These are phyloP conservation scores for Strombidium stylifer DNA, from an alignment of 73 alveolate species.

Conservation along the genomic window DNA sequence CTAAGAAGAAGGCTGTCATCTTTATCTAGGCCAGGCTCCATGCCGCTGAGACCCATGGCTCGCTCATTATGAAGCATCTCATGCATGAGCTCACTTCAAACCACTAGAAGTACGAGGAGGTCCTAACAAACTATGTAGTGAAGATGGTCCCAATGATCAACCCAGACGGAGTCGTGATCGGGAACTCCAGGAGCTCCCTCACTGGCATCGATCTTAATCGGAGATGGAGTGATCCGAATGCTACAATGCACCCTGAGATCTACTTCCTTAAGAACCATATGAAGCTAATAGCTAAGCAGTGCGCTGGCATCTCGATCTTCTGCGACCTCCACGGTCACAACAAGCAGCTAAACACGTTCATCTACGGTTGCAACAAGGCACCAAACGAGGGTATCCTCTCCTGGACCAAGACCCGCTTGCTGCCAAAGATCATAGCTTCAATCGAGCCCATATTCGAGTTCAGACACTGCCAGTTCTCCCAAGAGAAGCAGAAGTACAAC, in stretches of 20 bases:
- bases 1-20: conserved; percentile 46
- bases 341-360: conserved; percentile 61
- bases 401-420: conserved; percentile 46
- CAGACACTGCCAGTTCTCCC: conserved; percentile 37
- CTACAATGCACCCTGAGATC: conserved; percentile 79
- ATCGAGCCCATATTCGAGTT: conserved; percentile 14
- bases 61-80: conserved; percentile 62
- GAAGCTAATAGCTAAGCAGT: conserved; percentile 47
- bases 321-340: conserved; percentile 84
- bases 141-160: conserved; percentile 72
- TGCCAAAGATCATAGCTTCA: conserved; percentile 42
- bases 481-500: conserved; percentile 25
- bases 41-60: conserved; percentile 80
- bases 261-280: conserved; percentile 62
- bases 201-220: conserved; percentile 79
- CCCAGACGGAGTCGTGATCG: conserved; percentile 81
- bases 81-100: conserved; percentile 33
- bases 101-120: conserved; percentile 3
- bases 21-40: conserved; percentile 69
- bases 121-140: conserved; percentile 40
- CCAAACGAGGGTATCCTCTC: conserved; percentile 33
- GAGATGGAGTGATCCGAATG: conserved; percentile 77
- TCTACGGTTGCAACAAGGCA: conserved; percentile 63
- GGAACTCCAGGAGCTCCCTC: conserved; percentile 68
- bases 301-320: conserved; percentile 22